Evolutionary conservation across 2,329 filamentous ascomycete genomes (phyloP), one percentile per base, ranked within the genome.

Genomic region (Alternaria sp.): DNA sequence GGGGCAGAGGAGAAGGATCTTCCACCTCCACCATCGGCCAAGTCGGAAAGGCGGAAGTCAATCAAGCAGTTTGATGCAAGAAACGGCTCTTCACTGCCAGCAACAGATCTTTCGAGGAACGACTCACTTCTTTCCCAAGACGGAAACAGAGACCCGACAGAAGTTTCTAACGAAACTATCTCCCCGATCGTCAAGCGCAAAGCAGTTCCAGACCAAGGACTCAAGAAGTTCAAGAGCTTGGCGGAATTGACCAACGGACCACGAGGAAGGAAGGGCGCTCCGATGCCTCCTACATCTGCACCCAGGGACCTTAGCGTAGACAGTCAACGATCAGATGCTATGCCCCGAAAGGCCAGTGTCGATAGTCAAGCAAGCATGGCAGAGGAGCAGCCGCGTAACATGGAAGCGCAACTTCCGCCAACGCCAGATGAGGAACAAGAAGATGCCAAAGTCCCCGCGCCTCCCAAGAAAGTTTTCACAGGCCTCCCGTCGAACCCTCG

Each of bases 11-110:
- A 70, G 20, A 73, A 74, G 32, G 68, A 71, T 24, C 66, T 75
- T 24, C 75, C 76, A 22, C 77, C 76, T 9, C 72, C 73, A 38
- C 76, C 75, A n/a, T 76, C 76, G 5, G 64, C 68, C 51, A 78
- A 78, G 57, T 77, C 75, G 0, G 56, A 64, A 30, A 68, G 67
- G 36, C 68, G 74, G 41, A 61, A 58, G 20, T 59, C 55, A 22
- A 39, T 60, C 14, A 66, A 64, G 28, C 56, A 62, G 30, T 24
- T 62, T 36, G 41, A 54, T 11, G 71, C 72, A 70, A 71, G 71
- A 16, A 67, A 66, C 41, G 64, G 68, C 39, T 57, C 51, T 14
- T 74, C 73, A 18, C 73, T 69, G 55, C 63, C 51, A 34, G 59
- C 61, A 39, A 61, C 52, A 39, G 65, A 69, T 16, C 59, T 68